Evolutionary conservation across 2,329 filamentous ascomycete species (phyloP).

Genomic region (Verticillium tricorpus): DNA sequence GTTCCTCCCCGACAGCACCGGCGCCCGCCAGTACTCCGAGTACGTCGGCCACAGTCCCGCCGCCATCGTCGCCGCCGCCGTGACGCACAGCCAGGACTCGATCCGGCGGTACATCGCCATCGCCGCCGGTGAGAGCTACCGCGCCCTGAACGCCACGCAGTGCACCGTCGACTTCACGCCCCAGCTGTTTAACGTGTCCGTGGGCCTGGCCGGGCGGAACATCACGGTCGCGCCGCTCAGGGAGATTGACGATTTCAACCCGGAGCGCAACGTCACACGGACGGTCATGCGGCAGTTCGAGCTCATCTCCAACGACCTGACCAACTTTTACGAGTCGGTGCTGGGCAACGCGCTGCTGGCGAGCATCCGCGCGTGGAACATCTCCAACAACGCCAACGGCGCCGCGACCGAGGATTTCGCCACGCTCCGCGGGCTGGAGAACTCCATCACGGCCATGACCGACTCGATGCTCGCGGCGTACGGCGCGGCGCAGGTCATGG

Average conservation of each 20-base stretch:
- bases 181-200: constrained; percentile 21
- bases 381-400: constrained; percentile 1
- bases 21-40: constrained; percentile 19
- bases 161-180: constrained; percentile 23
- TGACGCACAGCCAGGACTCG: constrained; percentile 16
- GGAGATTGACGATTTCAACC: constrained; percentile 19
- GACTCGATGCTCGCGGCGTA: constrained; percentile 23
- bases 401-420: not conserved
- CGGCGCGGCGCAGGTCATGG: constrained; percentile 26
- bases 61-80: constrained; percentile 25
- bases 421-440: constrained; percentile 10
- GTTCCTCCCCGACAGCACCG: constrained; percentile 6
- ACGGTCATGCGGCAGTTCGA: constrained; percentile 26
- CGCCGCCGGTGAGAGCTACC: constrained; percentile 22
- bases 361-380: constrained; percentile 18
- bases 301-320: constrained; percentile 29
- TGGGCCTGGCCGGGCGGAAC: constrained; percentile 20
- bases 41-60: constrained; percentile 21
- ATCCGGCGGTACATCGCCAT: constrained; percentile 22
- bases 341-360: constrained; percentile 28
- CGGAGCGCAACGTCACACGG: constrained; percentile 22
- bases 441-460: constrained; percentile 12
- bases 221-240: constrained; percentile 18
- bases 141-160: constrained; percentile 23
- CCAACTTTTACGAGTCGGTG: constrained; percentile 28